Conservation (phyloP, 495 filamentous ascomycete genomes). For the Copromyces sp. region DNA sequence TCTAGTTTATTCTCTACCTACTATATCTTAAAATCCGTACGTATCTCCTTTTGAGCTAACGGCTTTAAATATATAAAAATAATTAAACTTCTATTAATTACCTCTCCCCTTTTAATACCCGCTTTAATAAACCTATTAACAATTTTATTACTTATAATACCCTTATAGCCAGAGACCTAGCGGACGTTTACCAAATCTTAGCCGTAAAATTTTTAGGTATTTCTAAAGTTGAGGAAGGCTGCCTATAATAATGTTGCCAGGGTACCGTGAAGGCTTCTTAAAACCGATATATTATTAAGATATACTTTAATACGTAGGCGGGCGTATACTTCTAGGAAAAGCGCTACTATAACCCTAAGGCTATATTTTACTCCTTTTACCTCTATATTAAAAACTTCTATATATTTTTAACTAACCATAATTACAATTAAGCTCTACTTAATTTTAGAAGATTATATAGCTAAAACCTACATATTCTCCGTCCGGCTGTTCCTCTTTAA, state of each 20-base stretch:
- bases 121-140: background rate
- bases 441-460: background rate
- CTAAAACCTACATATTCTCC: background rate
- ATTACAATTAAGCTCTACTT: background rate
- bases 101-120: background rate
- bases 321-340: background rate
- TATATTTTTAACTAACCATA: background rate
- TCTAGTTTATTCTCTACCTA: background rate
- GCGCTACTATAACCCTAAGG: background rate
- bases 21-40: background rate
- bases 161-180: background rate
- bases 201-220: background rate
- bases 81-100: background rate
- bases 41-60: background rate
- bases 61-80: background rate
- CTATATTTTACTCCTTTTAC: background rate
- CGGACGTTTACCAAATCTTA: background rate
- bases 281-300: background rate
- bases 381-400: background rate
- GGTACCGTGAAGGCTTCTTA: background rate
- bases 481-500: background rate
- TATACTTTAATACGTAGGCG: background rate
- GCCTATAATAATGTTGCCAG: background rate
- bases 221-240: background rate
- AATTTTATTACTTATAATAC: background rate